A percentile compares a stretch with the other conserved stretches of the same genome.
Conservation (phyloP, 2,329 filamentous ascomycete genomes). For the Calonectria hawksworthii region DNA sequence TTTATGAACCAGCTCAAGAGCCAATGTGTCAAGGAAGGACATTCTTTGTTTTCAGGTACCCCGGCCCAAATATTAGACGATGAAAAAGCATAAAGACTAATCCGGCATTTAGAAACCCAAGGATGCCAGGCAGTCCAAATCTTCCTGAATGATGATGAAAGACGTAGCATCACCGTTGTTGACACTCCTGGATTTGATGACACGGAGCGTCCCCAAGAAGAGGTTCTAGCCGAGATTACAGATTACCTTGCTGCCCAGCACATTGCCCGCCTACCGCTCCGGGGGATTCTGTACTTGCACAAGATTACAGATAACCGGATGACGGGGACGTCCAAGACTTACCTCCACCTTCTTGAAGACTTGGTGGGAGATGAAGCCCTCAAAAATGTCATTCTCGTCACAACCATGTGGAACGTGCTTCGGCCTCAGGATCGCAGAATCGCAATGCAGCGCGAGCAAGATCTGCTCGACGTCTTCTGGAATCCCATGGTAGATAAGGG, state of each 20-base stretch:
- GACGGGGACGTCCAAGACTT: conserved; percentile 8
- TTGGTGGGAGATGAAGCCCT: conserved; percentile 15
- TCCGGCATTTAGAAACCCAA: neutral
- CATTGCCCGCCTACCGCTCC: neutral
- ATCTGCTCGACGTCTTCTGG: conserved; percentile 22
- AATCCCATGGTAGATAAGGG: conserved; percentile 24
- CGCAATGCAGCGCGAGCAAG: conserved; percentile 16
- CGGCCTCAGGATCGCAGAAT: neutral
- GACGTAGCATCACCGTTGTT: conserved; percentile 15
- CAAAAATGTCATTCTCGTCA: conserved; percentile 20
- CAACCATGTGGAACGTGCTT: conserved; percentile 22
- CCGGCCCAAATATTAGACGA: neutral
- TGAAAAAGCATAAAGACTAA: neutral
- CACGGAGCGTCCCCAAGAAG: conserved; percentile 15
- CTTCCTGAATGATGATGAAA: conserved; percentile 8
- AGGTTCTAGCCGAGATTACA: conserved; percentile 19
- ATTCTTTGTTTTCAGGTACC: conserved; percentile 21
- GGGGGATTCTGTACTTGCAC: conserved; percentile 19
- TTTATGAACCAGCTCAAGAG: conserved; percentile 27
- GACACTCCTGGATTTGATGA: conserved; percentile 36
- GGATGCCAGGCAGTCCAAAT: conserved; percentile 8
- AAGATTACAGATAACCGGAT: conserved; percentile 21
- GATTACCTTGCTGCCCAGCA: conserved; percentile 1
- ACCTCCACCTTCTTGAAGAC: conserved; percentile 1
- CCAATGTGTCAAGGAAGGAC: conserved; percentile 12